A percentile compares a stretch with the other conserved stretches of the same genome.
These are phyloP conservation scores for Chloris gayana DNA, from an alignment of 176 grass and related monocot species.

Conservation along the genomic window DNA sequence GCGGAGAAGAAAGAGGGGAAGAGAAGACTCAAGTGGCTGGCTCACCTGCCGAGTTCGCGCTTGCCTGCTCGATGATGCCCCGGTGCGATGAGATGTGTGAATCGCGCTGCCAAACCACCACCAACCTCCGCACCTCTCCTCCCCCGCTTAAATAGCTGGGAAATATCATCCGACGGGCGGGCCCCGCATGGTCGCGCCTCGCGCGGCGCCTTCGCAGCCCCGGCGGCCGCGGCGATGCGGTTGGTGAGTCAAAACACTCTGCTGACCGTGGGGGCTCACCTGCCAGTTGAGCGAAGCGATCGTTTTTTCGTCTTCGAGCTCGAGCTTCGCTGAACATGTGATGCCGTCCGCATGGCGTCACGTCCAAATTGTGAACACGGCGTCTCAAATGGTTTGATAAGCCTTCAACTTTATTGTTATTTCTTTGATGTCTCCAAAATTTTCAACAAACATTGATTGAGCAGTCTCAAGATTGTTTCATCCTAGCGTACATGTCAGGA, in stretches of 20 bases:
- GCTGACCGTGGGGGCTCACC: background rate
- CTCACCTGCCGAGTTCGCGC: background rate
- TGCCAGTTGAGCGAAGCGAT: background rate
- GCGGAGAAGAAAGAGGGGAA: background rate
- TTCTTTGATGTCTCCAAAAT: too few relatives aligned
- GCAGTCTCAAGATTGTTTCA: too few relatives aligned
- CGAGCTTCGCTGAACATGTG: too few relatives aligned
- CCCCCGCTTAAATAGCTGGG: background rate
- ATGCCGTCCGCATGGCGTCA: background rate
- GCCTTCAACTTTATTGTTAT: too few relatives aligned
- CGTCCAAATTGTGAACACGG: background rate
- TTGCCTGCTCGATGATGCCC: background rate
- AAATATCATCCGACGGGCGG: background rate
- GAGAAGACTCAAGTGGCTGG: background rate
- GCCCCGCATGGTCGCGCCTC: background rate
- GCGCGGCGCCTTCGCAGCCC: background rate
- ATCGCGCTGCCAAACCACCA: background rate
- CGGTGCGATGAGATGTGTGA: background rate
- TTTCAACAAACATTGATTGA: too few relatives aligned
- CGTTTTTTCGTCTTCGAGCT: background rate
- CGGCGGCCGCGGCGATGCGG: conserved; percentile 7
- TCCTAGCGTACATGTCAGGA: too few relatives aligned
- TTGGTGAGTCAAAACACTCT: background rate
- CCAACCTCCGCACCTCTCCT: background rate
- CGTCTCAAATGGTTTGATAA: too few relatives aligned